Base-by-base conservation (phyloP, 305 asterid genomes). In the Fraxinus latifolia region DNA sequence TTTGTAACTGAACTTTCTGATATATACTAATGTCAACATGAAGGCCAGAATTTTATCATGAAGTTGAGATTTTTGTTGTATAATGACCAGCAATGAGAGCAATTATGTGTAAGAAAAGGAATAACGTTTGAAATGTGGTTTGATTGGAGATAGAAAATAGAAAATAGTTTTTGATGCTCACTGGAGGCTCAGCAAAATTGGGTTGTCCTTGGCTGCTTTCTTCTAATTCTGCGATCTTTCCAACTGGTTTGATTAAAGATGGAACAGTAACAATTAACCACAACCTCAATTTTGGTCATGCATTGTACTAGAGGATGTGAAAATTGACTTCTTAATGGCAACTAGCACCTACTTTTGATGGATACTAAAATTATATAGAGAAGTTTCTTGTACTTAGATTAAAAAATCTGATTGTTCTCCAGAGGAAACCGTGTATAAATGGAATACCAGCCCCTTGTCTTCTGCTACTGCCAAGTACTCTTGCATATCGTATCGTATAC, bases 341-440 rank as follows among this genome's bases (percentile, higher is more conserved):
- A 78, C 80, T 58, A 29, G 72, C 60, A 58, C 74, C 37, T 73
- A 27, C 27, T 19, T 9, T 19, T 82, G 58, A 27, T 85, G 60
- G 11, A 82, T 77, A 39, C 79, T 67, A 85, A 79, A 79, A 83
- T 60, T 88, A 88, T 87, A 82, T 78, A 87, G 87, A 73, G 80
- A 74, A 77, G 65, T 62, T 80, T 81, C 79, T 53, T 79, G 83
- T 82, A 74, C 83, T 79, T 78, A 71, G 82, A 75, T 83, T 84
- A 77, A 73, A 72, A 70, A 83, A 74, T 83, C 75, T 75, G 17
- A 74, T 76, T 80, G 53, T 79, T 82, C 79, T 58, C 80, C 75
- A 37, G 77, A 76, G 80, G 77, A 83, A 79, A 76, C 34, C 55
- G 76, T 88, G 91, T 86, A 85, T 78, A 88, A 85, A 85, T 81